phyloP scores from a whole-genome alignment of 2,329 filamentous ascomycete genomes.

The Verticillium alfalfae region DNA sequence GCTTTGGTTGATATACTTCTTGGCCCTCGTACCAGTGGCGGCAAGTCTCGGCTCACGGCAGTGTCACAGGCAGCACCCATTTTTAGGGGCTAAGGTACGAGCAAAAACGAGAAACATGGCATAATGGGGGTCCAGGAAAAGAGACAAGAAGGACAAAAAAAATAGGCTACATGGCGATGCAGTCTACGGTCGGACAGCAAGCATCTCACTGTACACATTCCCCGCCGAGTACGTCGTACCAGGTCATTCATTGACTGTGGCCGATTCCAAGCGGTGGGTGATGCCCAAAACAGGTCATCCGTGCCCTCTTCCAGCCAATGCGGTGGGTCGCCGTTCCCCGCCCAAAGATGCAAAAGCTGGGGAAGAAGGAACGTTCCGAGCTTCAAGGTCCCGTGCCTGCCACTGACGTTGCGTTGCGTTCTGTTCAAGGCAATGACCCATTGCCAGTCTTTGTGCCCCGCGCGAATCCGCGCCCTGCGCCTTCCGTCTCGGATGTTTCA shows the following conservation, averaged over 20 bases:
- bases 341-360: background rate
- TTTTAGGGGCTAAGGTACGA: background rate
- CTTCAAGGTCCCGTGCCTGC: background rate
- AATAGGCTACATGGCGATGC: background rate
- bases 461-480: background rate
- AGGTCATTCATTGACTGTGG: background rate
- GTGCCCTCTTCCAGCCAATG: background rate
- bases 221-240: background rate
- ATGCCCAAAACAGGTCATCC: background rate
- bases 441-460: background rate
- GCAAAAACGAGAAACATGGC: background rate
- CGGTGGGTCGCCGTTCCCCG: background rate
- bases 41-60: background rate
- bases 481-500: conserved; percentile 1
- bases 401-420: background rate
- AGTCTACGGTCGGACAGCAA: background rate
- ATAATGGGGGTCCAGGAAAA: background rate
- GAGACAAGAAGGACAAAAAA: background rate
- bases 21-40: background rate
- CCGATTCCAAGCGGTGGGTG: background rate
- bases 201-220: background rate
- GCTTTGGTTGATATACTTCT: background rate
- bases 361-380: background rate
- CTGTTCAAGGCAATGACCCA: too few relatives aligned
- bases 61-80: background rate